Percentiles rank a stretch among this genome's conserved stretches.
phyloP scores from a whole-genome alignment of 352 stramenopile genomes.

The Globisporangium mamillatum region DNA sequence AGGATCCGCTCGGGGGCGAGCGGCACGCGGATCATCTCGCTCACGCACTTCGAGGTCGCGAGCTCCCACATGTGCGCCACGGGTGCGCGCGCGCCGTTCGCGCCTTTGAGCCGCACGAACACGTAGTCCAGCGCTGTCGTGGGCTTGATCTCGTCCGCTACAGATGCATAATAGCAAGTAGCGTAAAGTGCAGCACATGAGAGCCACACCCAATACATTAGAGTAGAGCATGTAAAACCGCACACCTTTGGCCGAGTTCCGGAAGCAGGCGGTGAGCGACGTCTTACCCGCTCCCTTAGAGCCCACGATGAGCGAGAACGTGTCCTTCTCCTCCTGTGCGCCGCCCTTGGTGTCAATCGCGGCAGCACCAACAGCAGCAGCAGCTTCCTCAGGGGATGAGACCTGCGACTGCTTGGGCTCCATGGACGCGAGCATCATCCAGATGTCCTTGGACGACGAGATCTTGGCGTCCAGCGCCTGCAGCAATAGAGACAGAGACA shows the following conservation, averaged over 20 bases:
- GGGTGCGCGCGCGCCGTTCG: slow-evolving; percentile 20
- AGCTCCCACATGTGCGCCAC: slow-evolving; percentile 93
- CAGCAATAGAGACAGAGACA: neutral
- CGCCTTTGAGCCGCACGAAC: slow-evolving; percentile 75
- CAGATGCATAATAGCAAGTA: neutral
- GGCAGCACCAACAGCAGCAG: slow-evolving; percentile 10
- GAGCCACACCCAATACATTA: neutral
- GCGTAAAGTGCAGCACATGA: neutral
- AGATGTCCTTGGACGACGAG: slow-evolving; percentile 63
- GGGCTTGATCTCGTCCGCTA: slow-evolving; percentile 83
- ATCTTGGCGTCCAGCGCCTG: slow-evolving; percentile 14
- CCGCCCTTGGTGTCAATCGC: slow-evolving; percentile 10
- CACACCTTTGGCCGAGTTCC: slow-evolving; percentile 56
- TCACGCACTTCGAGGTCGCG: slow-evolving; percentile 70
- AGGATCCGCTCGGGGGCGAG: slow-evolving; percentile 73
- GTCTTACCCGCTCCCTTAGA: slow-evolving; percentile 78
- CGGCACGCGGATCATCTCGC: slow-evolving; percentile 84
- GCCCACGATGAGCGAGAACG: slow-evolving; percentile 68
- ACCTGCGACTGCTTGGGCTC: slow-evolving; percentile 32
- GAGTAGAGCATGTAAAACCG: neutral
- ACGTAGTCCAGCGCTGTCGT: slow-evolving; percentile 91
- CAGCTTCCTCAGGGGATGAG: slow-evolving; percentile 15
- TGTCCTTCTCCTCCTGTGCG: slow-evolving; percentile 57
- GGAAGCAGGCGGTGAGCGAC: slow-evolving; percentile 65
- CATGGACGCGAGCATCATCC: slow-evolving; percentile 58